Conservation (phyloP, 768 basidiomycete species). For the Suillus luteus region DNA sequence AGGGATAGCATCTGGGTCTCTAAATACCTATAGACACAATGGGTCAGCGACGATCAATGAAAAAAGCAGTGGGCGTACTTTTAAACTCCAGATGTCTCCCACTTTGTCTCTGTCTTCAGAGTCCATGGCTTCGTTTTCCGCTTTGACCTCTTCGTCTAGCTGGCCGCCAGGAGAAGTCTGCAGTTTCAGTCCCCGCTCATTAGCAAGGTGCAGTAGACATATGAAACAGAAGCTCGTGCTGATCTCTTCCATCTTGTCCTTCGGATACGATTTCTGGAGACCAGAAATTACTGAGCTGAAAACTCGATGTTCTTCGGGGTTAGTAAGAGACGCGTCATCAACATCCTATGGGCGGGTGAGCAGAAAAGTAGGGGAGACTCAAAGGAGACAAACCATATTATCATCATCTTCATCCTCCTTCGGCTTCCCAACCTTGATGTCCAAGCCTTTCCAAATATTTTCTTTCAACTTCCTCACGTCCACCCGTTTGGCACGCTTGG, state of each 20-base stretch:
- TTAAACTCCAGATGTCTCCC: conserved; percentile 75
- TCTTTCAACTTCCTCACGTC: conserved; percentile 97
- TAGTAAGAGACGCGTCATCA: conserved; percentile 53
- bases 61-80: conserved; percentile 45
- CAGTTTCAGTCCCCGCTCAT: conserved; percentile 92
- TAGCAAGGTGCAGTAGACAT: conserved; percentile 92
- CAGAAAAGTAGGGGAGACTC: background rate
- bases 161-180: conserved; percentile 48
- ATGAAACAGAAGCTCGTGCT: conserved; percentile 99
- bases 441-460: conserved; percentile 93
- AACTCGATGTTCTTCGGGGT: conserved; percentile 64
- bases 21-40: conserved; percentile 40
- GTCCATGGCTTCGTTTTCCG: conserved; percentile 37
- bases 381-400: conserved; percentile 51
- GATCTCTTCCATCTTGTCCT: conserved; percentile 96
- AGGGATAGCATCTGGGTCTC: conserved; percentile 40
- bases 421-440: conserved; percentile 59
- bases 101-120: conserved; percentile 47
- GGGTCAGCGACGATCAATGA: conserved; percentile 3
- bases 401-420: conserved; percentile 42
- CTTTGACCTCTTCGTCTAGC: conserved; percentile 38
- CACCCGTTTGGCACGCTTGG: conserved; percentile 93
- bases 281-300: conserved; percentile 84
- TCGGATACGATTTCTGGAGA: conserved; percentile 80
- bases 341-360: conserved; percentile 46